These are phyloP conservation scores for Clarireedia paspali DNA, from an alignment of 2,329 filamentous ascomycete genomes.

Conservation along the genomic window DNA sequence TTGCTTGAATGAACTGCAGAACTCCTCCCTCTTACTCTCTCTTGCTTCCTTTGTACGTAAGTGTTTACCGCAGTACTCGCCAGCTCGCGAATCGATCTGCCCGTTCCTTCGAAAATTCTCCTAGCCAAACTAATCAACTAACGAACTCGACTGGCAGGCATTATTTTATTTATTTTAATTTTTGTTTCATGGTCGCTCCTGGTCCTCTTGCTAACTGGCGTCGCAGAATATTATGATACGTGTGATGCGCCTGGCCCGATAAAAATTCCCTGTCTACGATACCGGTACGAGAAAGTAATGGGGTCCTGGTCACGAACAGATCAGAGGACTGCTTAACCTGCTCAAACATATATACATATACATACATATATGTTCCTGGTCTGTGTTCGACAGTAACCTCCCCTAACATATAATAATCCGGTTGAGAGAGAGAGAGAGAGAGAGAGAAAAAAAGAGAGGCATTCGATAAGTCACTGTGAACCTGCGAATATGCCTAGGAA, in stretches of 20 bases:
- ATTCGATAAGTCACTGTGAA: neutral
- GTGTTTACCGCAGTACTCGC: too few relatives aligned
- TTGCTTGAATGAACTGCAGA: too few relatives aligned
- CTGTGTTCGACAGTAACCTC: neutral
- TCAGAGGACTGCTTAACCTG: neutral
- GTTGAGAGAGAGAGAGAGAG: neutral
- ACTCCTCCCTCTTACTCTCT: too few relatives aligned
- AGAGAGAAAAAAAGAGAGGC: neutral
- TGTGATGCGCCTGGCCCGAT: conserved; percentile 22
- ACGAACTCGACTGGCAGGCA: neutral
- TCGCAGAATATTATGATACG: conserved; percentile 28
- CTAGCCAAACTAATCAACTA: too few relatives aligned
- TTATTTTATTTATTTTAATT: conserved; percentile 10
- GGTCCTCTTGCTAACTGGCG: conserved; percentile 20
- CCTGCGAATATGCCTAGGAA: conserved; percentile 12
- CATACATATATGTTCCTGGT: neutral
- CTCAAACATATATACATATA: neutral
- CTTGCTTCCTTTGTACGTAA: too few relatives aligned
- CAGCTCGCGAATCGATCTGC: too few relatives aligned
- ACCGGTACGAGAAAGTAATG: neutral
- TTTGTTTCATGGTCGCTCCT: conserved; percentile 22
- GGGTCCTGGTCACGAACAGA: neutral
- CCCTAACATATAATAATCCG: neutral
- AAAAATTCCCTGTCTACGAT: conserved; percentile 5
- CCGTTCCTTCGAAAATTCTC: too few relatives aligned